These are phyloP conservation scores for Candida maesae DNA, from an alignment of 805 yeast genomes.

Conservation along the genomic window DNA sequence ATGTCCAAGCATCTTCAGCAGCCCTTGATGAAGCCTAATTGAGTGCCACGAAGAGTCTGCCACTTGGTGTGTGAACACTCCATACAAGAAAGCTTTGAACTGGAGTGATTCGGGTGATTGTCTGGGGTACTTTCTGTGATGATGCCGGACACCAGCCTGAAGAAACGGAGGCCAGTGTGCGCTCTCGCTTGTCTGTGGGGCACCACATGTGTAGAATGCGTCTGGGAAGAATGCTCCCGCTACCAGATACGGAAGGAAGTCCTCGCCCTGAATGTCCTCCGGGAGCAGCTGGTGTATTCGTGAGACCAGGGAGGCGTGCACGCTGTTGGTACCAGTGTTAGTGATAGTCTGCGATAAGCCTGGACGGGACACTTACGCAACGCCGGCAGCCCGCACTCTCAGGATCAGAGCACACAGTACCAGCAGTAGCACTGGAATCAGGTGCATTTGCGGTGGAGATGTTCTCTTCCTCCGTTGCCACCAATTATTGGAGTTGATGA, in stretches of 20 bases:
- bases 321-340: slow-evolving; percentile 14
- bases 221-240: slow-evolving; percentile 72
- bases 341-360: background rate
- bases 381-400: slow-evolving; percentile 6
- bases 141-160: slow-evolving; percentile 40
- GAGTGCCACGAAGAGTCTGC: slow-evolving; percentile 72
- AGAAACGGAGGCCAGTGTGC: slow-evolving; percentile 72
- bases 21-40: slow-evolving; percentile 47
- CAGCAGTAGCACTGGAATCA: background rate
- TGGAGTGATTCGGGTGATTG: slow-evolving; percentile 25
- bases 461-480: too few relatives aligned
- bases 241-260: slow-evolving; percentile 32
- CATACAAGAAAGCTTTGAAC: slow-evolving; percentile 53
- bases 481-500: too few relatives aligned
- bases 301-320: slow-evolving; percentile 36
- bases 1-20: slow-evolving; percentile 46
- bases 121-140: slow-evolving; percentile 20
- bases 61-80: slow-evolving; percentile 58
- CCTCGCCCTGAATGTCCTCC: slow-evolving; percentile 23
- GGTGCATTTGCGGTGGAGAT: background rate
- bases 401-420: background rate
- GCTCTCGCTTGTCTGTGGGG: slow-evolving; percentile 51
- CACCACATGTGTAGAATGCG: slow-evolving; percentile 56
- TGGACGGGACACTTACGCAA: slow-evolving; percentile 4
- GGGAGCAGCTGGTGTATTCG: slow-evolving; percentile 33